Evolutionary conservation across 139 green algal genomes (phyloP).

Genomic region (Chlorella sp.): DNA sequence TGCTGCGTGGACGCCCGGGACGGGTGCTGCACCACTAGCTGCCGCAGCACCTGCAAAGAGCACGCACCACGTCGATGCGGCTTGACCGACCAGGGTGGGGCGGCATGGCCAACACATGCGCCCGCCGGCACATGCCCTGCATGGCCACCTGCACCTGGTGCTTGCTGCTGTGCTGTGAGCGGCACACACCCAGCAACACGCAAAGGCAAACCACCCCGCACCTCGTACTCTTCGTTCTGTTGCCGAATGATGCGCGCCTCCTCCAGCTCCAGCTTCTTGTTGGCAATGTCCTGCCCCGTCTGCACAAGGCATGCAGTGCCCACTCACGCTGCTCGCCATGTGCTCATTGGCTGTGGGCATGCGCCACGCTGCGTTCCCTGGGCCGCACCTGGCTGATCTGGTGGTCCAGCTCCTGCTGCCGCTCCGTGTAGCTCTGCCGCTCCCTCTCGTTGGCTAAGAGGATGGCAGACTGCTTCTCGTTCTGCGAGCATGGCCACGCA

Average conservation of each 20-base stretch:
- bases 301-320: too few relatives aligned
- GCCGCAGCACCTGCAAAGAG: constrained; percentile 28
- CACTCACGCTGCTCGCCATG: too few relatives aligned
- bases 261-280: constrained; percentile 41
- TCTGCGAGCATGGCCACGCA: background rate
- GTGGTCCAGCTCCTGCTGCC: constrained; percentile 39
- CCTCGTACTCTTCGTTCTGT: constrained; percentile 58
- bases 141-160: too few relatives aligned
- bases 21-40: constrained; percentile 37
- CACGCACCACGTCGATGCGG: too few relatives aligned
- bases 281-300: constrained; percentile 33
- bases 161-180: too few relatives aligned
- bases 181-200: too few relatives aligned
- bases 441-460: constrained; percentile 37
- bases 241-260: constrained; percentile 30
- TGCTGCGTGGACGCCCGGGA: constrained; percentile 22
- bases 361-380: background rate
- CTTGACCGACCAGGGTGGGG: too few relatives aligned
- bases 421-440: constrained; percentile 30
- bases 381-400: constrained; percentile 34
- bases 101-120: too few relatives aligned
- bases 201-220: constrained; percentile 9
- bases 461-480: constrained; percentile 11
- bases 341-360: background rate
- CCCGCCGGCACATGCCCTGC: too few relatives aligned